Evolutionary conservation across 2,329 filamentous ascomycete species (phyloP).

Genomic region (Thyridium curvatum): DNA sequence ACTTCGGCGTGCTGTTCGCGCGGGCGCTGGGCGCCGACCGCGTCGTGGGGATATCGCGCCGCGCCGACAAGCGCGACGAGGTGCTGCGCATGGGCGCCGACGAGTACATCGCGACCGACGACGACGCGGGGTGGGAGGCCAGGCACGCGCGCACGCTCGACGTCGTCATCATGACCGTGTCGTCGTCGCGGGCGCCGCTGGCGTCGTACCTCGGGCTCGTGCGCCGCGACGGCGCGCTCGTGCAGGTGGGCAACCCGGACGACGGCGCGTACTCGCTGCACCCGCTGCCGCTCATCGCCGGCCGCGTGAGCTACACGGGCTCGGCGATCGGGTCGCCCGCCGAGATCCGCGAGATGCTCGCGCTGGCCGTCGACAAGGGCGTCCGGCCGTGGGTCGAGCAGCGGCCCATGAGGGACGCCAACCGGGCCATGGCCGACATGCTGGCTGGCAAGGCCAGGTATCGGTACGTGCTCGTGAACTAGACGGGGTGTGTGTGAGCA

Average conservation of each 20-base stretch:
- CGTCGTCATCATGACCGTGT: constrained; percentile 54
- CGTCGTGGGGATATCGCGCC: constrained; percentile 9
- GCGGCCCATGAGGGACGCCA: constrained; percentile 51
- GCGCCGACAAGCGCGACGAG: constrained; percentile 7
- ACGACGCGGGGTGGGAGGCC: constrained; percentile 49
- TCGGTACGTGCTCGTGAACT: constrained; percentile 40
- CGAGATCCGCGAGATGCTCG: constrained; percentile 56
- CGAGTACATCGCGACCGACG: constrained; percentile 22
- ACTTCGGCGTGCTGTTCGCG: constrained; percentile 11
- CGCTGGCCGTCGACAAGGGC: constrained; percentile 51
- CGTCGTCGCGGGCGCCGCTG: constrained; percentile 49
- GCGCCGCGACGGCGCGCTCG: constrained; percentile 59
- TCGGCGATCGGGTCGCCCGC: constrained; percentile 40
- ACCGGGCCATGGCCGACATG: constrained; percentile 51
- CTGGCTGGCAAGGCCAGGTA: constrained; percentile 47
- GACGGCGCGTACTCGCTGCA: constrained; percentile 39
- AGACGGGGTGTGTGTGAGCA: too few species aligned
- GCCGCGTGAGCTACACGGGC: constrained; percentile 33
- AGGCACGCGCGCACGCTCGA: constrained; percentile 47
- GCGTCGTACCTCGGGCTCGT: constrained; percentile 55
- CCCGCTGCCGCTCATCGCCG: constrained; percentile 52
- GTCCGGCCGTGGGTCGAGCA: constrained; percentile 52
- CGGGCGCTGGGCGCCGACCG: constrained; percentile 8
- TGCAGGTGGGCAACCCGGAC: constrained; percentile 62
- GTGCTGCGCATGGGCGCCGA: constrained; percentile 9